Conservation (phyloP, 2,329 filamentous ascomycete species). For the Nigrospora oryzae region DNA sequence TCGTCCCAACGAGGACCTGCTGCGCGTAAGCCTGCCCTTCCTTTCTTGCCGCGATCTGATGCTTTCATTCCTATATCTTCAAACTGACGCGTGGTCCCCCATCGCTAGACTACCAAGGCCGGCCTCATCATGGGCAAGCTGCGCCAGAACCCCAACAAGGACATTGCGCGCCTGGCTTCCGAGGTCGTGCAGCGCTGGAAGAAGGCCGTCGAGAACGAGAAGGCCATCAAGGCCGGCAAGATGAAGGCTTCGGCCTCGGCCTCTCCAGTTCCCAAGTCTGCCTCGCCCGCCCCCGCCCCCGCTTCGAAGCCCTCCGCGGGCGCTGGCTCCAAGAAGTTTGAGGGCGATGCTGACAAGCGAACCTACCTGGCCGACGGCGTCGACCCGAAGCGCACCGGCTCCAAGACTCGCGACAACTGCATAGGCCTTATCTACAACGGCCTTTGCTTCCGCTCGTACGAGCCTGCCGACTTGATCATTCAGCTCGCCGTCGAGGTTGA, state of each 20-base stretch:
- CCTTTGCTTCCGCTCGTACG: conserved; percentile 61
- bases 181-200: conserved; percentile 88
- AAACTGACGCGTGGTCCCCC: not conserved
- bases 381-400: conserved; percentile 66
- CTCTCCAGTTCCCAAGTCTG: conserved; percentile 19
- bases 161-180: conserved; percentile 67
- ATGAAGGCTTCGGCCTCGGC: conserved; percentile 43
- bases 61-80: not conserved
- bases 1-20: conserved; percentile 77
- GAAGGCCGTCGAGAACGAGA: conserved; percentile 62
- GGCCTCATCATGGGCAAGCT: conserved; percentile 83
- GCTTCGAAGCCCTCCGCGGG: conserved; percentile 29
- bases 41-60: not conserved
- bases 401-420: conserved; percentile 69
- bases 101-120: conserved; percentile 66
- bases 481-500: conserved; percentile 76
- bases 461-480: conserved; percentile 63
- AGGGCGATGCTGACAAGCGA: conserved; percentile 68
- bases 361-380: conserved; percentile 76
- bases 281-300: conserved; percentile 25
- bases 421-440: conserved; percentile 93
- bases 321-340: conserved; percentile 38
- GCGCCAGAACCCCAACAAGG: conserved; percentile 67
- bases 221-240: conserved; percentile 34
- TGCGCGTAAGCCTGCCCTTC: conserved; percentile 52